Evolutionary conservation across 2,329 filamentous ascomycete species (phyloP).

Genomic region (Cercospora sp.): DNA sequence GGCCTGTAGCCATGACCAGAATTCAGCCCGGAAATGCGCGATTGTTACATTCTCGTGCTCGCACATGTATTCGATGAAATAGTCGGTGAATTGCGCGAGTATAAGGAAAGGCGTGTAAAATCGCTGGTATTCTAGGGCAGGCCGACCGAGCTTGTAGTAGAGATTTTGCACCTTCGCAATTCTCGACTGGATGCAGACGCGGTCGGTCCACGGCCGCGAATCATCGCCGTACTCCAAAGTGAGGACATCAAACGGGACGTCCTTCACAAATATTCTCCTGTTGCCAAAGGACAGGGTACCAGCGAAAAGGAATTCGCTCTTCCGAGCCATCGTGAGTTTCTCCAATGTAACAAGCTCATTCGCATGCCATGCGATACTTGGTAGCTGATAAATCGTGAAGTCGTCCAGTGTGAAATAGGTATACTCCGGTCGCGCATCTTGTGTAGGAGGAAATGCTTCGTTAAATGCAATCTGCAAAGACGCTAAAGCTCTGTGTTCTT

Average conservation of each 20-base stretch:
- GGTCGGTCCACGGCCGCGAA: constrained; percentile 38
- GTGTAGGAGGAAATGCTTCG: background rate
- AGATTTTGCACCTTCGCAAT: constrained; percentile 38
- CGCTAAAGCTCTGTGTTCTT: constrained; percentile 15
- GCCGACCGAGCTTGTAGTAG: constrained; percentile 63
- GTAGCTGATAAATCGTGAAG: constrained; percentile 24
- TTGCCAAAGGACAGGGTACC: constrained; percentile 56
- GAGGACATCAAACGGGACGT: constrained; percentile 57
- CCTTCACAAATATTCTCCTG: constrained; percentile 53
- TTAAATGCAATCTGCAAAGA: constrained; percentile 9
- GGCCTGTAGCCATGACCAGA: constrained; percentile 57
- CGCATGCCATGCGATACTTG: constrained; percentile 2
- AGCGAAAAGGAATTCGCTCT: constrained; percentile 56
- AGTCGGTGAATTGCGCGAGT: constrained; percentile 69
- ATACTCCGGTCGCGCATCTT: constrained; percentile 14
- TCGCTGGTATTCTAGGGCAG: constrained; percentile 60
- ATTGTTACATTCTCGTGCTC: constrained; percentile 49
- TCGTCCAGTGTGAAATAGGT: constrained; percentile 21
- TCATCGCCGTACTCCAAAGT: constrained; percentile 66
- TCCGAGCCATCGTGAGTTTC: constrained; percentile 17
- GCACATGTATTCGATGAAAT: constrained; percentile 66
- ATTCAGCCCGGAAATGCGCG: constrained; percentile 57
- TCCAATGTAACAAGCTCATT: constrained; percentile 23
- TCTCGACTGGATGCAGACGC: constrained; percentile 64
- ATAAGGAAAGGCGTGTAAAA: constrained; percentile 67